Percentiles rank a stretch among this genome's conserved stretches.
Conservation (phyloP, 306 rosid species). For the Corylus heterophylla region DNA sequence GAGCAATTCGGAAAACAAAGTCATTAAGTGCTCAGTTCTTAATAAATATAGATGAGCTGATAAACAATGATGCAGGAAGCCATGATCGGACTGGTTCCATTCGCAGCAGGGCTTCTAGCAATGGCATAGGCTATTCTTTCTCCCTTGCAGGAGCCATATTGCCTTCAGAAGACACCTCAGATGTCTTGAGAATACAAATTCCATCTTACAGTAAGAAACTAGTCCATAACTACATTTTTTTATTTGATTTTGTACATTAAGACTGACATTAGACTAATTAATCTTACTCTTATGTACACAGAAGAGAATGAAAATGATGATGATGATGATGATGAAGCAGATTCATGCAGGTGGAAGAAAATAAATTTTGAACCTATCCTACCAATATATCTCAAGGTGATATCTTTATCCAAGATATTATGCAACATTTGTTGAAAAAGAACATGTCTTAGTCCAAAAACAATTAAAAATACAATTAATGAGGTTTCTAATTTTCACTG, state of each 20-base stretch:
- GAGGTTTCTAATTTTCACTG: not conserved
- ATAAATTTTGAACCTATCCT: not conserved
- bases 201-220: not conserved
- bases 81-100: not conserved
- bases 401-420: not conserved
- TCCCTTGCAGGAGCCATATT: not conserved
- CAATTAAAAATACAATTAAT: not conserved
- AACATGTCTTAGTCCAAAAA: not conserved
- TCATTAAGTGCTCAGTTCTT: not conserved
- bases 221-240: not conserved
- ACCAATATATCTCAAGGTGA: conserved; percentile 9
- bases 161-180: not conserved
- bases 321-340: not conserved
- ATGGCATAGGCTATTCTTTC: not conserved
- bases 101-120: not conserved
- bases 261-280: not conserved
- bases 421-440: not conserved
- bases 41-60: not conserved
- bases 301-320: not conserved
- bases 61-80: not conserved
- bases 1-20: not conserved
- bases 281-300: not conserved
- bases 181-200: conserved; percentile 2
- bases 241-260: no score
- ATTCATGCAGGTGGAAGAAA: not conserved